Evolutionary conservation across 164 flowering plant genomes (phyloP), one percentile per base, ranked within the genome.

Genomic region (Malania oleifera): DNA sequence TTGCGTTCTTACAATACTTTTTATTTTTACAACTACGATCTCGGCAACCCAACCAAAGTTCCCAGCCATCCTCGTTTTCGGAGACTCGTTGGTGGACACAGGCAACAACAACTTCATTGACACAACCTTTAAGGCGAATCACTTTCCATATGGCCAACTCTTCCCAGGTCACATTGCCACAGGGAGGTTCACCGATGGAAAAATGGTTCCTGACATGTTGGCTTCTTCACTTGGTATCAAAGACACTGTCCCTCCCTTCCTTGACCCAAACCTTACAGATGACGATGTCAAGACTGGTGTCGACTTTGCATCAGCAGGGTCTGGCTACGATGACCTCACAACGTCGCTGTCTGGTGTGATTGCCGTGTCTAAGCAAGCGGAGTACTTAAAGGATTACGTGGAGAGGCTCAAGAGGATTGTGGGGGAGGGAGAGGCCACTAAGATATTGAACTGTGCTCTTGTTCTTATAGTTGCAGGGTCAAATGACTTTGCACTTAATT

Each of bases 161-260:
- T 77, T 77, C 45, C 77, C 78, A 0, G 59, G 67, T 6, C 52
- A 56, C 0, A 25, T 37, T 23, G 69, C 91, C 6, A 81, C 91
- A 0, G 89, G 95, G 0, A 67, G 91, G 54, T 87, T 87, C 46
- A 78, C 86, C 0, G 63, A 83, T 25, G 95, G 86, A 8, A 73
- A 61, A 56, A 70, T 87, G 0, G 67, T 75, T 3, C 68, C 82
- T 0, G 95, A 85, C 48, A 50, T 81, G 7, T 3, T 84, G 20
- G 82, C 87, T 0, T 65, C 73, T 0, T 14, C 15, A 3, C 7
- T 79, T 0, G 79, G 80, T 0, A 64, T 85, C 68, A 83, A 80
- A 60, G 67, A 77, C 4, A 12, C 34, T 7, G 71, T 85, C 19
- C 95, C 91, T 3, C 75, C 91, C 0, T 82, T 65, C 61, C 56